Evolutionary conservation across 2,329 filamentous ascomycete species (phyloP).

Genomic region (Bipolaris sorokiniana): DNA sequence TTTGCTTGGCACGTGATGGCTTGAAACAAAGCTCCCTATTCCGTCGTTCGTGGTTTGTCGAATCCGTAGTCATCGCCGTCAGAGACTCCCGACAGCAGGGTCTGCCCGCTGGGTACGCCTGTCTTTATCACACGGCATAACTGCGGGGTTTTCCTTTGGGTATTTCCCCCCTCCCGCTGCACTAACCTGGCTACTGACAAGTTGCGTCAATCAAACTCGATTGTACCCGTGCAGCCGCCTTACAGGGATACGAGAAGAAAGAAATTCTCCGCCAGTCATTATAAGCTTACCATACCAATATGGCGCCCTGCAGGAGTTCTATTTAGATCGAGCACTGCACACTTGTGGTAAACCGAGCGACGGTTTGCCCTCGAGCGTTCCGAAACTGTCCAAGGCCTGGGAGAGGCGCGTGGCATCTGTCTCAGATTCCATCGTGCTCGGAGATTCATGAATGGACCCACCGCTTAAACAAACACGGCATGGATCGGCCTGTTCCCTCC

Average conservation of each 20-base stretch:
- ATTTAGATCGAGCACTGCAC: background rate
- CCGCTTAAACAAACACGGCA: slow-evolving; percentile 1
- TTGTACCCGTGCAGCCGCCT: background rate
- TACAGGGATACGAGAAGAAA: background rate
- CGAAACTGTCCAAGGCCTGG: slow-evolving; percentile 1
- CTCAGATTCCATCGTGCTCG: slow-evolving; percentile 2
- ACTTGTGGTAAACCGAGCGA: background rate
- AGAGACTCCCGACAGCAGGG: slow-evolving; percentile 3
- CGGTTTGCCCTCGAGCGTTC: background rate
- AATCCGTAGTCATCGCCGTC: background rate
- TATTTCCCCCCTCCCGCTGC: background rate
- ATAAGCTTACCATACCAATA: background rate
- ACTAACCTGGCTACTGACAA: background rate
- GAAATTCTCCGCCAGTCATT: slow-evolving; percentile 20
- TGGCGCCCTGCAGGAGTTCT: background rate
- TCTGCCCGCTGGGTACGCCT: slow-evolving; percentile 3
- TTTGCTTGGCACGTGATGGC: background rate
- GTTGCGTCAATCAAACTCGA: slow-evolving; percentile 11
- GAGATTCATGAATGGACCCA: slow-evolving; percentile 9
- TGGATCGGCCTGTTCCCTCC: background rate
- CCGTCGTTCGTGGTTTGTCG: slow-evolving; percentile 1
- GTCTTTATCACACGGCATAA: slow-evolving; percentile 9
- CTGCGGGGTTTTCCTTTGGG: background rate
- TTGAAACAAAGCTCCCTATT: slow-evolving; percentile 3
- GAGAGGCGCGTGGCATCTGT: slow-evolving; percentile 5